Evolutionary conservation across 2,329 filamentous ascomycete genomes (phyloP).

Genomic region (Venturiaceae sp.): DNA sequence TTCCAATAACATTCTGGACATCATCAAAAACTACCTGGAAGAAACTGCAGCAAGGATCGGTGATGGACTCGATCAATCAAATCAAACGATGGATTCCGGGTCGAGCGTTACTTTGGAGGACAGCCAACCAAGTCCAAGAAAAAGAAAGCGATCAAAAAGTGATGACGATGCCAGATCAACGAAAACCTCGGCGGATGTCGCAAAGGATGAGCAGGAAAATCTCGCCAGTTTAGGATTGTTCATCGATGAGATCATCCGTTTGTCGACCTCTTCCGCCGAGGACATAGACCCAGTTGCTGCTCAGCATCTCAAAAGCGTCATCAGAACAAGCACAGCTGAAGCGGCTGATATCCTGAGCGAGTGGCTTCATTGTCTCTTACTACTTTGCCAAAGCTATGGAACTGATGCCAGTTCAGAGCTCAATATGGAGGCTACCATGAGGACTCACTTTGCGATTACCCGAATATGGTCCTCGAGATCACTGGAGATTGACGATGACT

Average conservation of each 20-base stretch:
- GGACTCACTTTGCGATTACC: not conserved
- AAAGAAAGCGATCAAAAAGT: not conserved
- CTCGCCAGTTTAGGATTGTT: not conserved
- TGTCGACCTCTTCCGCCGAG: not conserved
- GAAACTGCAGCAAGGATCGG: slow-evolving; percentile 28
- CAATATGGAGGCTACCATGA: not conserved
- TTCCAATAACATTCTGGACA: slow-evolving; percentile 56
- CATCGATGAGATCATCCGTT: not conserved
- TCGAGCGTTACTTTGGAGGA: not conserved
- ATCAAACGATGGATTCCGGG: not conserved
- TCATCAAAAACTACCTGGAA: slow-evolving; percentile 56
- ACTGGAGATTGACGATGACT: slow-evolving; percentile 17
- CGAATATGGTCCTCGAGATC: slow-evolving; percentile 21
- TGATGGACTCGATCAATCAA: not conserved
- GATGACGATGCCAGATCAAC: too few species aligned
- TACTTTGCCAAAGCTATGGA: not conserved
- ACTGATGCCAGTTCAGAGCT: not conserved
- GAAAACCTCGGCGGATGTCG: not conserved
- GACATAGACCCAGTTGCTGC: not conserved
- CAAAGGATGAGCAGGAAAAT: not conserved
- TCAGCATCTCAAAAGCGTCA: slow-evolving; percentile 5
- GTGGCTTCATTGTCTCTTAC: slow-evolving; percentile 3
- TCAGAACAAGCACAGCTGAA: not conserved
- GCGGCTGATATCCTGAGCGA: slow-evolving; percentile 1
- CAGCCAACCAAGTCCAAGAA: not conserved